Conservation (phyloP, 2,329 filamentous ascomycete genomes). For the Ophidiomyces ophidiicola region DNA sequence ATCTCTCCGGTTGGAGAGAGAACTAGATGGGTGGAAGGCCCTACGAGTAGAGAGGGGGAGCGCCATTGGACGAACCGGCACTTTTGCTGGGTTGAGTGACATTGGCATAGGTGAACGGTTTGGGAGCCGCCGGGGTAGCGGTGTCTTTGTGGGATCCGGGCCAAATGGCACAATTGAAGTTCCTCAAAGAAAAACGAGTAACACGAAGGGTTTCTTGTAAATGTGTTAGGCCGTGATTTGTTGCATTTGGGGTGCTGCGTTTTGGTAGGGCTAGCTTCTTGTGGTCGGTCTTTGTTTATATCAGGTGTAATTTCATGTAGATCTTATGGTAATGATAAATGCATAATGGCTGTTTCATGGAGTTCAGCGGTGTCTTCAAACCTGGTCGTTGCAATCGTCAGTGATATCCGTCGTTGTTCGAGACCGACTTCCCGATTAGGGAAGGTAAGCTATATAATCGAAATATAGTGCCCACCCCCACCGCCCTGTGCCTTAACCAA, state of each 20-base stretch:
- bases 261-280: background rate
- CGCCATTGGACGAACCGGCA: slow-evolving; percentile 18
- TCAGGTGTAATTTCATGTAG: too few species aligned
- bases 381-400: too few species aligned
- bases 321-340: too few species aligned
- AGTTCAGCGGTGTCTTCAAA: too few species aligned
- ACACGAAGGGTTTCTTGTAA: slow-evolving; percentile 68
- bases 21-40: slow-evolving; percentile 69
- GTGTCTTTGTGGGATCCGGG: slow-evolving; percentile 26
- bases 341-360: too few species aligned
- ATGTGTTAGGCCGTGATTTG: too few species aligned
- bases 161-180: slow-evolving; percentile 37
- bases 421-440: too few species aligned
- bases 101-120: slow-evolving; percentile 20
- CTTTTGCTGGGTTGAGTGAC: slow-evolving; percentile 28
- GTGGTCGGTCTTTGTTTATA: background rate
- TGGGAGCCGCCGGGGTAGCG: slow-evolving; percentile 30
- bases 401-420: too few species aligned
- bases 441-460: too few species aligned
- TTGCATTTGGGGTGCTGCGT: slow-evolving; percentile 1
- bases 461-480: too few species aligned
- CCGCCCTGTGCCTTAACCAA: background rate
- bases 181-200: slow-evolving; percentile 55
- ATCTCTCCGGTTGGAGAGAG: slow-evolving; percentile 66
- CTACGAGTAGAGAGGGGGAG: slow-evolving; percentile 51